Base-by-base conservation (phyloP, 2,329 filamentous ascomycete genomes). In the Epicoccum nigrum region DNA sequence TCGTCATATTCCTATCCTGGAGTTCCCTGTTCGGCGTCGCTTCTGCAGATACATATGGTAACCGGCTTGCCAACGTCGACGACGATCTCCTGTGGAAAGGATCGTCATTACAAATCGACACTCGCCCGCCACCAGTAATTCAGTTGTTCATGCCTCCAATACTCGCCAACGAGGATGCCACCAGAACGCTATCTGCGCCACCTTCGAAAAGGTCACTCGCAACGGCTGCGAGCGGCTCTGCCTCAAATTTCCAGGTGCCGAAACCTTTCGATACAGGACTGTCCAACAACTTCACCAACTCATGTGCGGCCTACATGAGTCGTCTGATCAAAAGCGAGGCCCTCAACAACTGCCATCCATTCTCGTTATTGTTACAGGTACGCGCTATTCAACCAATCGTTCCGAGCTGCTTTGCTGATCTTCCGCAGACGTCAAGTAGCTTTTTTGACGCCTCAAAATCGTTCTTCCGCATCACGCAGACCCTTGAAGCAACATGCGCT, bases 361-460 rank as follows among this genome's bases (percentile, higher is more conserved):
- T 97, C 50, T 96, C 92, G 1, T 80, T 96, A 63, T 83, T 97
- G 58, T 79, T 97, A 8, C 85, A 89, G 78, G 89, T 90, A 76
- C 68, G 83, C 56, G 13, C 5, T 17, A 16, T 25, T 15, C 37
- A 23, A 23, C 16, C 15, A 11, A 20, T 8, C 5, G 4, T 13
- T 4, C 6, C 20, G 27, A 23, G 8, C 15, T 17, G 3, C 5
- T 38, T n/a, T 33, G 23, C 53, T 65, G 27, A 65, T 46, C 30
- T n/a, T 6, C 13, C 28, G 13, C 70, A 96, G 86, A 91, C 89
- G 56, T 97, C 93, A 8, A 83, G 81, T 43, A 85, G 85, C 32
- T 96, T 97, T 76, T 97, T 97, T 77, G 79, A 90, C 48, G 86
- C 87, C 15, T 82, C 87, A 55, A 87, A 84, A 67, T 88, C 89